phyloP scores from a whole-genome alignment of 352 stramenopile genomes.

The Globisporangium solare region DNA sequence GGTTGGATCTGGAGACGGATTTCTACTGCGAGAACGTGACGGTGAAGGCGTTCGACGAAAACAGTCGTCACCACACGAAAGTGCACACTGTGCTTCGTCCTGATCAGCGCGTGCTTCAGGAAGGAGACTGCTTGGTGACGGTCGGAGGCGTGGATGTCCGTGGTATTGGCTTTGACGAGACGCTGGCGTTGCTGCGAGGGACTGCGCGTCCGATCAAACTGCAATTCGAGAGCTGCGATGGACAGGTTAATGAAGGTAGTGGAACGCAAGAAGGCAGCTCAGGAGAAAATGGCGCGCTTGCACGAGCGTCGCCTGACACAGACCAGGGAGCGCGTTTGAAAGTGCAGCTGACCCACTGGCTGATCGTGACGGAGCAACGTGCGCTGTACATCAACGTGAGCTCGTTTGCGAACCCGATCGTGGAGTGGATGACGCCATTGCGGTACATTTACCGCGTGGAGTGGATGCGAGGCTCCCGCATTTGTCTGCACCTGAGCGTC shows the following conservation, averaged over 20 bases:
- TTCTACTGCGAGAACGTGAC: conserved; percentile 89
- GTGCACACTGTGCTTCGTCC: conserved; percentile 49
- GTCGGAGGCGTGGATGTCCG: conserved; percentile 80
- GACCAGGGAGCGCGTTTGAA: conserved; percentile 37
- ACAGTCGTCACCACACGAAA: conserved; percentile 38
- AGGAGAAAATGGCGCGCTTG: not conserved
- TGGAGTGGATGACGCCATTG: conserved; percentile 88
- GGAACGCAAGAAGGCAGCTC: conserved; percentile 10
- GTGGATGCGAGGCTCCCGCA: conserved; percentile 51
- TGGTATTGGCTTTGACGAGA: conserved; percentile 84
- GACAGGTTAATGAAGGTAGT: conserved; percentile 37
- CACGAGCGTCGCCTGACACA: conserved; percentile 16
- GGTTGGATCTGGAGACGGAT: conserved; percentile 84
- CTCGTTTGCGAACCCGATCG: conserved; percentile 64
- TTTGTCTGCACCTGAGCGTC: conserved; percentile 79
- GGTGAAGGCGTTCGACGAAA: conserved; percentile 73
- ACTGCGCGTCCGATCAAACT: conserved; percentile 66
- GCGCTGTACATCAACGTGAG: conserved; percentile 85
- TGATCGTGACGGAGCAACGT: conserved; percentile 85
- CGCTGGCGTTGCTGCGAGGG: conserved; percentile 69
- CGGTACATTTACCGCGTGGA: conserved; percentile 84
- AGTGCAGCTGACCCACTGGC: conserved; percentile 78
- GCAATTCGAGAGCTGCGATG: conserved; percentile 80
- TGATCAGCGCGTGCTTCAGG: conserved; percentile 64
- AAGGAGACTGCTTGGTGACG: conserved; percentile 69